A percentile compares a stretch with the other conserved stretches of the same genome.
Conservation (phyloP, 2,329 filamentous ascomycete genomes). For the Phaeoacremonium minimum region DNA sequence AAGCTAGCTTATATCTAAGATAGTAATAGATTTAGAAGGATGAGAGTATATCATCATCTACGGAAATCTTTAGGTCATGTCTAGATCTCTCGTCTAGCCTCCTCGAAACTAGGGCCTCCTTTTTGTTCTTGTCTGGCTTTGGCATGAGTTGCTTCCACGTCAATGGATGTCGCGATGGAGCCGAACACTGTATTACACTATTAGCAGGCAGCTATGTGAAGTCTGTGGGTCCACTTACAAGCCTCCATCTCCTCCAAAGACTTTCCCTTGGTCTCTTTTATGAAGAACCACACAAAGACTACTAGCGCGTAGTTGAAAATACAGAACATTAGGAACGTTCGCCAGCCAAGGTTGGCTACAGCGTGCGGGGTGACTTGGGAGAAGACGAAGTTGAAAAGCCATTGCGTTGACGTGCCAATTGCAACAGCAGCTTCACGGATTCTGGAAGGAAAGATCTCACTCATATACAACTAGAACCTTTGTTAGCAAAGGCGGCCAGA, state of each 20-base stretch:
- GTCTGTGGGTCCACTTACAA: no score
- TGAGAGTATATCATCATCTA: no score
- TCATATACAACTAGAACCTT: background rate
- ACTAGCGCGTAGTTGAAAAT: conserved; percentile 28
- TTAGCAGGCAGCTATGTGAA: no score
- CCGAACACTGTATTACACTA: no score
- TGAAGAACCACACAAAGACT: conserved; percentile 39
- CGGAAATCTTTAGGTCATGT: no score
- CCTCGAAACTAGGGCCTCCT: no score
- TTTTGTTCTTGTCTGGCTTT: no score
- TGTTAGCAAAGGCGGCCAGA: conserved; percentile 19
- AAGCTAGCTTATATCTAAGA: no score
- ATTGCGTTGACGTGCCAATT: conserved; percentile 30
- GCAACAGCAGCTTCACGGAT: conserved; percentile 32
- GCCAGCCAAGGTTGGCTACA: conserved; percentile 31
- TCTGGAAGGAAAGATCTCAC: conserved; percentile 32
- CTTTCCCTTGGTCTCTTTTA: conserved; percentile 64
- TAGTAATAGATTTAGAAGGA: no score
- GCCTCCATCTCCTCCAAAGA: conserved; percentile 51
- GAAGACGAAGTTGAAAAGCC: conserved; percentile 36
- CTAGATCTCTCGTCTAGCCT: no score
- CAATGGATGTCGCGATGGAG: no score
- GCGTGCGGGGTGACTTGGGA: conserved; percentile 32
- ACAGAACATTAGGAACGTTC: conserved; percentile 34
- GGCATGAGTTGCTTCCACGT: no score